Conservation (phyloP, 352 stramenopile species). For the Phytophthora citrophthora region DNA sequence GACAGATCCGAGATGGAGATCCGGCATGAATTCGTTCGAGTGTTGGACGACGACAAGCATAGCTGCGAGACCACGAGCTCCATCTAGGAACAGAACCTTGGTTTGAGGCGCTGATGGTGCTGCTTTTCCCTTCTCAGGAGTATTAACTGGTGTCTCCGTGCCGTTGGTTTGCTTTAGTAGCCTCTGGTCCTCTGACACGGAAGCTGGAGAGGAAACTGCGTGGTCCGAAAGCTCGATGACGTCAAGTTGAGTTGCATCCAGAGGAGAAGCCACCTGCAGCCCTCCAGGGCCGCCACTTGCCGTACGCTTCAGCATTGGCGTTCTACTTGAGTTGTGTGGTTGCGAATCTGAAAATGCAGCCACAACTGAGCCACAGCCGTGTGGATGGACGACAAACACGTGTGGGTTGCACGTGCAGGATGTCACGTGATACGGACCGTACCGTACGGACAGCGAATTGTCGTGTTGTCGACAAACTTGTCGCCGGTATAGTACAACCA, state of each 20-base stretch:
- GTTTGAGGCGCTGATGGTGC: slow-evolving; percentile 6
- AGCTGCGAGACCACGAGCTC: slow-evolving; percentile 20
- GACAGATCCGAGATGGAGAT: slow-evolving; percentile 21
- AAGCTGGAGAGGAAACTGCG: background rate
- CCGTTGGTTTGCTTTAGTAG: slow-evolving; percentile 9
- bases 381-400: slow-evolving; percentile 3
- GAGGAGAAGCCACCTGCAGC: background rate
- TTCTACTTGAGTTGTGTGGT: slow-evolving; percentile 9
- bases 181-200: slow-evolving; percentile 11
- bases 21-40: slow-evolving; percentile 18
- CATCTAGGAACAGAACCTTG: slow-evolving; percentile 30
- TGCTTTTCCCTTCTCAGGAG: background rate
- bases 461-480: background rate
- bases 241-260: slow-evolving; percentile 1
- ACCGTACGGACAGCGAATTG: slow-evolving; percentile 1
- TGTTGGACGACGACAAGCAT: slow-evolving; percentile 33
- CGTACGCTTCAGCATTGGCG: background rate
- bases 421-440: background rate
- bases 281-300: background rate
- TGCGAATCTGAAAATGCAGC: background rate
- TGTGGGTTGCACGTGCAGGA: background rate
- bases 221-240: slow-evolving; percentile 8
- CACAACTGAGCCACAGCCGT: background rate
- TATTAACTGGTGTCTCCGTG: background rate
- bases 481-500: background rate